Conservation (phyloP, 208 protist species). For the Naegleria gruberi region DNA sequence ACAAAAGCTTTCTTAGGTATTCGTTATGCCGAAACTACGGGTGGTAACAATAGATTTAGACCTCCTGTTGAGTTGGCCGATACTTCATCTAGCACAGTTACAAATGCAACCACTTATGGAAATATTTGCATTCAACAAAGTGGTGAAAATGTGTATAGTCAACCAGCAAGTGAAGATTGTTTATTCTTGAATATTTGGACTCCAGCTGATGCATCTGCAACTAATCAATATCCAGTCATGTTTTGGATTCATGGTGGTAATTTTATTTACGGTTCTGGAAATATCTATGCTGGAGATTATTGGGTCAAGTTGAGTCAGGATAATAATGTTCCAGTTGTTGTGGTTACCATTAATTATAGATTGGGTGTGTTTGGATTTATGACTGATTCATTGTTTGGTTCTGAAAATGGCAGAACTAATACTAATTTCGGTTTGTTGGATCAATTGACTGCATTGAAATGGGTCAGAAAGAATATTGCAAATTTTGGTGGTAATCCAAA, state of each 20-base stretch:
- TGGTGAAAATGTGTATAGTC: background rate
- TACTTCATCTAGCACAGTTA: background rate
- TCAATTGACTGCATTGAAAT: slow-evolving; percentile 30
- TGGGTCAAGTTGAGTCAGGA: background rate
- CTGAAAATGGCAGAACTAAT: background rate
- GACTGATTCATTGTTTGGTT: background rate
- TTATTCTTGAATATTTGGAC: slow-evolving; percentile 13
- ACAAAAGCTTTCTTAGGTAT: slow-evolving; percentile 28
- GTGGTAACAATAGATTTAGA: background rate
- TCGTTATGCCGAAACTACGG: slow-evolving; percentile 37
- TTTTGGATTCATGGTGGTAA: background rate
- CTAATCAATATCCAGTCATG: background rate
- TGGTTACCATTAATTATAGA: slow-evolving; percentile 56
- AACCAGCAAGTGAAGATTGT: background rate
- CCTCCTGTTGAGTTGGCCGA: background rate
- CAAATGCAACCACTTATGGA: slow-evolving; percentile 20
- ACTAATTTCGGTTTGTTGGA: slow-evolving; percentile 36
- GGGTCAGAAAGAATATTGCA: slow-evolving; percentile 33
- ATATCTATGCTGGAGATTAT: background rate
- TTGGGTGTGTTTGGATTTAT: slow-evolving; percentile 50
- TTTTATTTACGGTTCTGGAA: background rate
- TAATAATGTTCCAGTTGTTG: slow-evolving; percentile 8
- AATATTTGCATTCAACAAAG: background rate
- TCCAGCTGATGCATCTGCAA: background rate
- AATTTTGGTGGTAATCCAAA: slow-evolving; percentile 30